phyloP scores from a whole-genome alignment of 164 flowering plant species.

The Brasenia schreberi region DNA sequence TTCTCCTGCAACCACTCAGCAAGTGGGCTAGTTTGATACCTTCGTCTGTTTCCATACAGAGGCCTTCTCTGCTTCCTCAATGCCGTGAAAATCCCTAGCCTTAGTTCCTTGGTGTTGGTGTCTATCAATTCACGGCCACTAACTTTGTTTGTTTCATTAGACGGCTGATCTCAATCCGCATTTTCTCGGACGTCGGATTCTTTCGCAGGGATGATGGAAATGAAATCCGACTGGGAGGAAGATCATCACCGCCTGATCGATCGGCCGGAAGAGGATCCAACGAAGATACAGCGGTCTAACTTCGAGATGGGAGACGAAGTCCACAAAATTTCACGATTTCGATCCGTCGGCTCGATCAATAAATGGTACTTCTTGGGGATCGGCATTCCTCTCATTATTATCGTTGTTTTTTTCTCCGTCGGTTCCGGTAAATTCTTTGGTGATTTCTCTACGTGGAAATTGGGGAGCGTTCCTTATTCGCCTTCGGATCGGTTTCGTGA shows the following conservation, averaged over 20 bases:
- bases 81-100: background rate
- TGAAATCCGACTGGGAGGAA: slow-evolving; percentile 40
- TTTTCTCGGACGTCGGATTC: background rate
- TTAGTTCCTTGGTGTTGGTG: background rate
- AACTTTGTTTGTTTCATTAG: background rate
- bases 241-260: slow-evolving; percentile 43
- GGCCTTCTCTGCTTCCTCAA: background rate
- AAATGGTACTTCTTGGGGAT: slow-evolving; percentile 40
- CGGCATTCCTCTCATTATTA: slow-evolving; percentile 30
- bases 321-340: slow-evolving; percentile 6
- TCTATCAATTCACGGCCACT: background rate
- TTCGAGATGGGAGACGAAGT: slow-evolving; percentile 11
- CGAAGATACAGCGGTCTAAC: slow-evolving; percentile 6
- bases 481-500: slow-evolving; percentile 42
- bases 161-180: background rate
- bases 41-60: background rate
- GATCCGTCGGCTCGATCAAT: slow-evolving; percentile 8
- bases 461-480: slow-evolving; percentile 8
- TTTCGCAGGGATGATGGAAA: slow-evolving; percentile 9
- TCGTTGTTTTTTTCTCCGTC: slow-evolving; percentile 35
- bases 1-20: background rate
- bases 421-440: slow-evolving; percentile 30
- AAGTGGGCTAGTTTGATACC: background rate
- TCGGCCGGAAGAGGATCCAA: slow-evolving; percentile 20
- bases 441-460: slow-evolving; percentile 8